Conservation (phyloP, 2,329 filamentous ascomycete genomes). For the Aspergillus sp. region DNA sequence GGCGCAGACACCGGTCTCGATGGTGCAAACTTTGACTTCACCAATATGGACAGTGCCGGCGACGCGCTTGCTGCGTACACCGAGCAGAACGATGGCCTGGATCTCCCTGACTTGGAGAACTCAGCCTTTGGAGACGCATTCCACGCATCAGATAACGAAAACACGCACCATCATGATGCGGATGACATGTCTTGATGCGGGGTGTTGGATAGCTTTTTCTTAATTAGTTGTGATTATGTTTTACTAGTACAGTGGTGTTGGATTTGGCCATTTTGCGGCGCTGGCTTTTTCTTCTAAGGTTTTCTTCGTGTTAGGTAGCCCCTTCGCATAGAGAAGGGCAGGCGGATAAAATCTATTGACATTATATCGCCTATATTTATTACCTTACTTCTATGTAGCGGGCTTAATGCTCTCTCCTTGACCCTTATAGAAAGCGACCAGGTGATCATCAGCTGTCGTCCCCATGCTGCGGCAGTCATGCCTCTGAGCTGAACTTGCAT, state of each 20-base stretch:
- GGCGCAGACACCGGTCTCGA: conserved; percentile 34
- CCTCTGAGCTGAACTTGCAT: neutral
- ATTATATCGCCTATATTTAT: neutral
- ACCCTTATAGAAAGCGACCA: neutral
- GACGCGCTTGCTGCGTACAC: conserved; percentile 70
- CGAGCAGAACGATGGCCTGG: conserved; percentile 54
- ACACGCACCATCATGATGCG: conserved; percentile 40
- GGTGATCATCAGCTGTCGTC: neutral
- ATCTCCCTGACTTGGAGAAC: conserved; percentile 68
- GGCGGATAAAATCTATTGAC: conserved; percentile 2
- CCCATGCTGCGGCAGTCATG: neutral
- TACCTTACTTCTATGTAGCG: neutral
- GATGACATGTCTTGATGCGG: conserved; percentile 39
- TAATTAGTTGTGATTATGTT: conserved; percentile 15
- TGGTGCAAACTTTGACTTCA: conserved; percentile 47
- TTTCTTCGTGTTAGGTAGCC: neutral
- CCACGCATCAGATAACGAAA: conserved; percentile 56
- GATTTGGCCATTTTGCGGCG: conserved; percentile 13
- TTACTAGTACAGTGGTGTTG: conserved; percentile 16
- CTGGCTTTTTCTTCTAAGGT: conserved; percentile 8
- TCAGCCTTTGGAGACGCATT: conserved; percentile 84
- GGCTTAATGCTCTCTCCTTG: neutral
- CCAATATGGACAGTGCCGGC: conserved; percentile 62
- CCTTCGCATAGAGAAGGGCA: neutral
- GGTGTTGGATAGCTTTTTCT: conserved; percentile 1